Conservation (phyloP, 2,329 filamentous ascomycete species). For the Penicillium sp. region DNA sequence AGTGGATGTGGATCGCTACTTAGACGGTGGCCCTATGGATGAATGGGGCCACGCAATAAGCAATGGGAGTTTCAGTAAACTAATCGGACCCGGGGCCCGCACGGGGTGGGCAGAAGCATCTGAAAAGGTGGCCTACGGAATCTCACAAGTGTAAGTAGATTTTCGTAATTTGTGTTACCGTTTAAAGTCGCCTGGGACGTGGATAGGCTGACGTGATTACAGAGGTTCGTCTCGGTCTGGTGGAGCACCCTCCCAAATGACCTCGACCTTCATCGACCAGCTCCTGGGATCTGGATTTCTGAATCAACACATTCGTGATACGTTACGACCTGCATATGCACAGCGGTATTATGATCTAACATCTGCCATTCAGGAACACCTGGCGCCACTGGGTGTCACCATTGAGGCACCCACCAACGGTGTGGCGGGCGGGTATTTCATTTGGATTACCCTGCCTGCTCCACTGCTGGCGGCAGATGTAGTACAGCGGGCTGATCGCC, state of each 20-base stretch:
- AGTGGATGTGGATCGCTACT: conserved; percentile 71
- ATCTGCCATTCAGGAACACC: conserved; percentile 57
- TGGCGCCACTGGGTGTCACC: conserved; percentile 63
- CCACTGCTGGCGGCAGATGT: conserved; percentile 56
- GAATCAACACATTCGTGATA: conserved; percentile 53
- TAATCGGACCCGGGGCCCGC: conserved; percentile 75
- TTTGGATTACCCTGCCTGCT: conserved; percentile 71
- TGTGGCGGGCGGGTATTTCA: conserved; percentile 78
- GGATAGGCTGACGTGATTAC: conserved; percentile 15
- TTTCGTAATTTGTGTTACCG: not conserved
- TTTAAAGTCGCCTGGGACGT: not conserved
- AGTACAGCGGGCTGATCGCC: conserved; percentile 56
- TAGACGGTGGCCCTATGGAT: conserved; percentile 61
- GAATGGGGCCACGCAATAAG: conserved; percentile 78
- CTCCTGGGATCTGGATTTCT: conserved; percentile 54
- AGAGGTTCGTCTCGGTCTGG: conserved; percentile 61
- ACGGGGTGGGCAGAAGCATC: conserved; percentile 87
- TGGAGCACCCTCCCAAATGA: conserved; percentile 61
- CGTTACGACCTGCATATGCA: conserved; percentile 58
- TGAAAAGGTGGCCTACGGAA: conserved; percentile 58
- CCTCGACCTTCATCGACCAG: conserved; percentile 57
- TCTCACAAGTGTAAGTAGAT: conserved; percentile 58
- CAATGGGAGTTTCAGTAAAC: conserved; percentile 90
- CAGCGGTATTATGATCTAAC: conserved; percentile 57
- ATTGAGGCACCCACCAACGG: not conserved